phyloP scores from a whole-genome alignment of 345 rosid genomes.

The Rhodomyrtus tomentosa region DNA sequence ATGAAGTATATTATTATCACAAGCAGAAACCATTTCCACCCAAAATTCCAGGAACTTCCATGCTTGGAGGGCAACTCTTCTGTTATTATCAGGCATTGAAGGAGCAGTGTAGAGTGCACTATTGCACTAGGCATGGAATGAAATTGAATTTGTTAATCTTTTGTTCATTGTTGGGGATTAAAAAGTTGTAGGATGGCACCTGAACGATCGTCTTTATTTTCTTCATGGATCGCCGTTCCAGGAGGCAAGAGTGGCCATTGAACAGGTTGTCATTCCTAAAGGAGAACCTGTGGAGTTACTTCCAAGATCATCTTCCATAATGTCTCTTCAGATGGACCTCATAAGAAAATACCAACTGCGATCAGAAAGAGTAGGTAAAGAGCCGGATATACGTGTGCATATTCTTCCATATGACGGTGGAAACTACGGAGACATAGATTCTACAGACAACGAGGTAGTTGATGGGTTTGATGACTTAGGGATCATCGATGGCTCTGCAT shows the following conservation, averaged over 20 bases:
- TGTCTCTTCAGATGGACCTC: slow-evolving; percentile 58
- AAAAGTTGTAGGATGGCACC: neutral
- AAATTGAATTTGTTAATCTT: neutral
- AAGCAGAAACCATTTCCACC: neutral
- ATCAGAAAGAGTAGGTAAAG: slow-evolving; percentile 44
- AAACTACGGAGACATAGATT: slow-evolving; percentile 5
- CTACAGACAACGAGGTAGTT: slow-evolving; percentile 11
- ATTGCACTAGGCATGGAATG: neutral
- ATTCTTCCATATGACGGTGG: slow-evolving; percentile 44
- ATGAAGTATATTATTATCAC: neutral
- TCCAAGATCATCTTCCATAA: slow-evolving; percentile 42
- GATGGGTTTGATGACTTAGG: slow-evolving; percentile 13
- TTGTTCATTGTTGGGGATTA: neutral
- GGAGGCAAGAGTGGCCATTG: slow-evolving; percentile 83
- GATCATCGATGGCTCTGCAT: slow-evolving; percentile 24
- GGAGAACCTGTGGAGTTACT: slow-evolving; percentile 61
- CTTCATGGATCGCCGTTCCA: slow-evolving; percentile 6
- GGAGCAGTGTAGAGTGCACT: neutral
- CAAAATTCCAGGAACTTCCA: neutral
- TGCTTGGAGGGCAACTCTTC: neutral
- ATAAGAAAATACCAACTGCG: slow-evolving; percentile 41
- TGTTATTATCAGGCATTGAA: neutral
- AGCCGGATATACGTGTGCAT: slow-evolving; percentile 28
- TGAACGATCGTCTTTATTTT: neutral
- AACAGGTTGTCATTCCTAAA: slow-evolving; percentile 61